These are phyloP conservation scores for Chlorella vulgaris DNA, from an alignment of 139 green algal genomes.

Conservation along the genomic window DNA sequence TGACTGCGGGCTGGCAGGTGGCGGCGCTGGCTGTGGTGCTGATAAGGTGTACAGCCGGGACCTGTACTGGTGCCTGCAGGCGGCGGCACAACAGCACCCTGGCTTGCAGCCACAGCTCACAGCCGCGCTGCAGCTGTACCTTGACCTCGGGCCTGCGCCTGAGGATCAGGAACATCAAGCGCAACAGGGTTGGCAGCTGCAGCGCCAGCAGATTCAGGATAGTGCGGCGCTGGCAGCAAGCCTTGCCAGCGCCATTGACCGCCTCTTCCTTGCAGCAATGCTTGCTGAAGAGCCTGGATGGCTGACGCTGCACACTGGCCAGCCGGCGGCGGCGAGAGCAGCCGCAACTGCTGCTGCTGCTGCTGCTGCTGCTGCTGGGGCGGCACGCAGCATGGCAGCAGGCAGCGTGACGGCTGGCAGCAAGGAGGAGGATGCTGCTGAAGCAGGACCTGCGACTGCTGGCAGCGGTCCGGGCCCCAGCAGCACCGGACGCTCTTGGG, in stretches of 20 bases:
- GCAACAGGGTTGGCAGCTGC: background rate
- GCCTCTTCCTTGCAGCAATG: slow-evolving; percentile 9
- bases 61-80: slow-evolving; percentile 15
- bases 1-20: too few species aligned
- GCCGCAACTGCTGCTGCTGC: background rate
- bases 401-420: background rate
- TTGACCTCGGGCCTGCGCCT: background rate
- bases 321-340: background rate
- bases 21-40: background rate
- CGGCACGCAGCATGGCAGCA: background rate
- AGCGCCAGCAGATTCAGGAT: background rate
- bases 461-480: background rate
- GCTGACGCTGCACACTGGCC: background rate
- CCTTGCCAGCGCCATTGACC: background rate
- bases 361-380: background rate
- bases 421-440: background rate
- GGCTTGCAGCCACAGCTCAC: background rate
- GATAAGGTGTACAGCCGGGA: background rate
- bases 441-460: background rate
- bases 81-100: background rate
- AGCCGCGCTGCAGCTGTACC: background rate
- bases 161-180: background rate
- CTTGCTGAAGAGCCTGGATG: slow-evolving; percentile 13
- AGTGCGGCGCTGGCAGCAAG: background rate
- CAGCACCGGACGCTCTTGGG: background rate